These are phyloP conservation scores for Helicostylum pulchrum DNA, from an alignment of 192 early-diverging fungal genomes.

Conservation along the genomic window DNA sequence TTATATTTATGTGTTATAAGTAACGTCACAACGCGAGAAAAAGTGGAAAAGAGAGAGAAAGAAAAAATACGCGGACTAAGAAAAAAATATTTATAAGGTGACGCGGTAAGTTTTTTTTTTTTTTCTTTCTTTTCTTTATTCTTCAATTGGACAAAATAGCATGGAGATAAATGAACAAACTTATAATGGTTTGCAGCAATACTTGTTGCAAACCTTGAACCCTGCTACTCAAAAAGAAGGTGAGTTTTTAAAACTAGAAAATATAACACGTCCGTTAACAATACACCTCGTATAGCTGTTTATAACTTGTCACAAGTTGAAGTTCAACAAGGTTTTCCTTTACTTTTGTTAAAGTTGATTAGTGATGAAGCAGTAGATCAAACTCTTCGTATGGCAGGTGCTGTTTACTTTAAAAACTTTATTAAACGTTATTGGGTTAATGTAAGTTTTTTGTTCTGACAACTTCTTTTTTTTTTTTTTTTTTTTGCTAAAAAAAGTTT, in stretches of 20 bases:
- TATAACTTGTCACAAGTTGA: slow-evolving; percentile 52
- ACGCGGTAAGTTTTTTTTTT: not conserved
- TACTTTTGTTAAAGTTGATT: slow-evolving; percentile 75
- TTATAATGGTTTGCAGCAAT: slow-evolving; percentile 29
- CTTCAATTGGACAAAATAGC: not conserved
- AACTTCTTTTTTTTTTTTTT: slow-evolving; percentile 2
- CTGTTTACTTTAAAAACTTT: slow-evolving; percentile 96
- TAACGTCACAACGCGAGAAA: no score
- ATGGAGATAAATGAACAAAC: slow-evolving; percentile 20
- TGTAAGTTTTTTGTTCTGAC: slow-evolving; percentile 18
- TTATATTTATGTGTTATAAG: no score
- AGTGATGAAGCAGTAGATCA: slow-evolving; percentile 53
- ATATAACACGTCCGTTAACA: not conserved
- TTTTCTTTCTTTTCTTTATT: slow-evolving; percentile 1
- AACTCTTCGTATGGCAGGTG: slow-evolving; percentile 72
- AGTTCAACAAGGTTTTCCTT: slow-evolving; percentile 58
- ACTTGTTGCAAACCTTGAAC: slow-evolving; percentile 45
- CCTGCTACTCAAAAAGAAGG: slow-evolving; percentile 43
- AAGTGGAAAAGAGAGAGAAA: not conserved
- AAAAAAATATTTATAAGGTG: not conserved
- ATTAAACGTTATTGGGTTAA: slow-evolving; percentile 82
- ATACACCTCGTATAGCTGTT: slow-evolving; percentile 48
- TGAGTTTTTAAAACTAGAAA: not conserved
- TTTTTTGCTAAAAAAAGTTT: slow-evolving; percentile 18
- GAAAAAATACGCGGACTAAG: not conserved